phyloP scores from a whole-genome alignment of 495 filamentous ascomycete species.

The Venustampulla echinocandica region DNA sequence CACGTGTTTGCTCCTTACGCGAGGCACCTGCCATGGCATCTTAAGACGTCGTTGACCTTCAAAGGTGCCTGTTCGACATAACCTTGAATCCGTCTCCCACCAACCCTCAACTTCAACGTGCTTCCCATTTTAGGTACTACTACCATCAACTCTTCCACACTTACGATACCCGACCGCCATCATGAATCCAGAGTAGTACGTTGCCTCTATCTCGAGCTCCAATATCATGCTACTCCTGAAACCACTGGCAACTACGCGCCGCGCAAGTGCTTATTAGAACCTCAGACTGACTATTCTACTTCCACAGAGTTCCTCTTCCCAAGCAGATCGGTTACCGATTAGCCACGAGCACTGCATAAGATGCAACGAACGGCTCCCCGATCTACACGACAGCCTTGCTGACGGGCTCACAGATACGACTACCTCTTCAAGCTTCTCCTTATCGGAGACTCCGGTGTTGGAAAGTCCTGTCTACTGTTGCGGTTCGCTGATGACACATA shows the following conservation, averaged over 20 bases:
- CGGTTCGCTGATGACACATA: slow-evolving; percentile 99
- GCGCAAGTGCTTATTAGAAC: slow-evolving; percentile 3
- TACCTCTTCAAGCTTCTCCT: slow-evolving; percentile 99
- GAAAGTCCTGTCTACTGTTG: slow-evolving; percentile 96
- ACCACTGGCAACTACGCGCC: too few relatives aligned
- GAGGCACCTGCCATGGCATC: too few relatives aligned
- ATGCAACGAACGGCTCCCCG: background rate
- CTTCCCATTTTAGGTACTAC: slow-evolving; percentile 6
- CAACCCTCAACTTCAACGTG: slow-evolving; percentile 4
- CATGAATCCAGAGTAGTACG: slow-evolving; percentile 96
- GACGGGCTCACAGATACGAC: slow-evolving; percentile 70
- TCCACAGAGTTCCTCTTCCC: slow-evolving; percentile 17
- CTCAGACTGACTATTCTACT: slow-evolving; percentile 18
- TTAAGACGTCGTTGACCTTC: slow-evolving; percentile 5
- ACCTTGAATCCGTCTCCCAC: slow-evolving; percentile 3
- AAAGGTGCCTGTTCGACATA: slow-evolving; percentile 13
- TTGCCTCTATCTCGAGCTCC: slow-evolving; percentile 24
- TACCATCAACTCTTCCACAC: background rate
- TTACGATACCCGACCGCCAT: slow-evolving; percentile 30
- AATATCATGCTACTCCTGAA: too few relatives aligned
- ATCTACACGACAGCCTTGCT: slow-evolving; percentile 10
- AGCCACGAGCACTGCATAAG: too few relatives aligned
- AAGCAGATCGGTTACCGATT: too few relatives aligned
- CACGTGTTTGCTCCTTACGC: too few relatives aligned
- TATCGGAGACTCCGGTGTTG: slow-evolving; percentile 98